A percentile compares a stretch with the other conserved stretches of the same genome.
These are phyloP conservation scores for Withania somnifera DNA, from an alignment of 305 asterid genomes.

Conservation along the genomic window DNA sequence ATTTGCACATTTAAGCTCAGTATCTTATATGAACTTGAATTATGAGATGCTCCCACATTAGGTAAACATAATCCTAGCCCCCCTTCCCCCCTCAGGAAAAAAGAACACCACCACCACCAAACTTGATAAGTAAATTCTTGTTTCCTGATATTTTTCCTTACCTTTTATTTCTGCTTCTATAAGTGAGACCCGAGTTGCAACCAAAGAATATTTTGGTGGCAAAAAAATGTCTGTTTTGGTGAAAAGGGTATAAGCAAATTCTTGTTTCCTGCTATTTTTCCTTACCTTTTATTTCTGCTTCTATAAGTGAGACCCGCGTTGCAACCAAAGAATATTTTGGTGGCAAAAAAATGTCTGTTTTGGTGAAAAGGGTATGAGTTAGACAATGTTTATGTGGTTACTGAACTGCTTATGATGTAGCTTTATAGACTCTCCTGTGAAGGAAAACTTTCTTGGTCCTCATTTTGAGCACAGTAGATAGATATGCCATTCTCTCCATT, in stretches of 20 bases:
- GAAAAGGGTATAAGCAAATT: neutral
- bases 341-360: neutral
- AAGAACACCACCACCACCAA: neutral
- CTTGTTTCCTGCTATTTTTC: neutral
- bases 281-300: neutral
- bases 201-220: neutral
- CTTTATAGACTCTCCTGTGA: neutral
- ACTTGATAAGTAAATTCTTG: neutral
- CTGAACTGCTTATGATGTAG: neutral
- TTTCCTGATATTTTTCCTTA: neutral
- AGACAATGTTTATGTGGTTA: neutral
- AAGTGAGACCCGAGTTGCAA: neutral
- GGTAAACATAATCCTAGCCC: too few relatives aligned
- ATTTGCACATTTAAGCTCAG: too few relatives aligned
- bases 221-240: neutral
- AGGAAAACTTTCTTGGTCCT: neutral
- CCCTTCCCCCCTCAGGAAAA: too few relatives aligned
- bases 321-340: neutral
- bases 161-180: neutral
- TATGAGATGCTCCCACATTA: too few relatives aligned
- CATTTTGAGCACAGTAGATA: neutral
- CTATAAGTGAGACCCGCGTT: neutral
- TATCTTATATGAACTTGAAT: too few relatives aligned
- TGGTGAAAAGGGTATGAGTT: neutral
- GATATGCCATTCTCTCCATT: neutral